Evolutionary conservation across 2,329 filamentous ascomycete genomes (phyloP), one percentile per base, ranked within the genome.

Genomic region (Sclerotinia glacialis): DNA sequence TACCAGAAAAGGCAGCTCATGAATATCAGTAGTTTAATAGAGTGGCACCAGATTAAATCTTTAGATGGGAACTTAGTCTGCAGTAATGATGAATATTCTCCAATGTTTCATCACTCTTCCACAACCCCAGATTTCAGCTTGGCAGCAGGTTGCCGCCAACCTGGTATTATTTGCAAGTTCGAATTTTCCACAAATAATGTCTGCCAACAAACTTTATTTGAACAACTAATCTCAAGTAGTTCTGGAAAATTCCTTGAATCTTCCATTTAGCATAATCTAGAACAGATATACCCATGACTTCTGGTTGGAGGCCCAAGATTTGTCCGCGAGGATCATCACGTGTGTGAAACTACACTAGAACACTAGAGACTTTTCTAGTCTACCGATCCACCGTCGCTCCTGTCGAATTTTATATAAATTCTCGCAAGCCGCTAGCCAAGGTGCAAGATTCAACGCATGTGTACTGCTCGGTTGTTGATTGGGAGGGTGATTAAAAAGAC

Each of bases 191-290:
- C 58, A 31, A 60, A 37, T 49, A 5, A 47, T 37, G n/a, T 18
- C n/a, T 37, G 14, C 14, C 14, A 60, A 26, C 18, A 37, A 49
- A 11, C 28, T 34, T 60, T 26, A 21, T 26, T 26, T 26, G 61
- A 52, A 56, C 50, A 26, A 28, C 14, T 21, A 55, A 55, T 46
- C 23, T 54, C 5, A 46, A 58, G 31, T 12, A 60, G 28, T 11
- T 37, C 56, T 14, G 11, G 28, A 21, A 18, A 42, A 34, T 8
- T 9, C 37, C 26, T 46, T 34, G 11, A 60, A 49, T 60, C 21
- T 60, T 60, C 28, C 44, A 37, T 60, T 60, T 60, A 37, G 50
- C 26, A 56, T 54, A 23, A 64, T 56, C 47, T 47, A 56, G 37
- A 64, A 34, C 42, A 23, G 14, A 23, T 40, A n/a, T 40, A 16